Percentiles rank a stretch among this genome's conserved stretches.
These are phyloP conservation scores for Farysia itapuensis DNA, from an alignment of 1,284 basidiomycete species.

Conservation along the genomic window DNA sequence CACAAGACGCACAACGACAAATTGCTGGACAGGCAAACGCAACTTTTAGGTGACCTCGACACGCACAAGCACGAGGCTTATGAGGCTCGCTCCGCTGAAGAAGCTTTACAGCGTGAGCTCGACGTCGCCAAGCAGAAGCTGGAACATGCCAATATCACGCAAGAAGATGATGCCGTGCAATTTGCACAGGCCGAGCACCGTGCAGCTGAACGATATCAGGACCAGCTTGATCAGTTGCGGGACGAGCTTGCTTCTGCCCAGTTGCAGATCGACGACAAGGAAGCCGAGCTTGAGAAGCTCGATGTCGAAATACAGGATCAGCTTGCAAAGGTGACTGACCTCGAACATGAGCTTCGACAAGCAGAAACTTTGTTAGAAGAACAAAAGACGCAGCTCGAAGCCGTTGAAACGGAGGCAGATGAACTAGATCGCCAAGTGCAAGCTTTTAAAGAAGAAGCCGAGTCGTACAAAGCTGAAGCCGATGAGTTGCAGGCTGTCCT, in stretches of 20 bases:
- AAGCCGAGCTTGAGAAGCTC: constrained; percentile 48
- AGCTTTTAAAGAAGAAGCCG: constrained; percentile 54
- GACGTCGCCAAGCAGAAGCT: constrained; percentile 39
- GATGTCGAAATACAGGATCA: constrained; percentile 40
- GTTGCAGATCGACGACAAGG: constrained; percentile 47
- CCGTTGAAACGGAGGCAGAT: constrained; percentile 34
- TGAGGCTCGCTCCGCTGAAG: constrained; percentile 32
- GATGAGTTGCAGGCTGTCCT: constrained; percentile 37
- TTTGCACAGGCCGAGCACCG: constrained; percentile 28
- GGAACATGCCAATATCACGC: constrained; percentile 40
- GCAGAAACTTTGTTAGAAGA: constrained; percentile 32
- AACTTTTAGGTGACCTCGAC: constrained; percentile 39
- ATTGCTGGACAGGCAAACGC: constrained; percentile 38
- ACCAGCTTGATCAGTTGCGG: constrained; percentile 38
- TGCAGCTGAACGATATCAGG: constrained; percentile 33
- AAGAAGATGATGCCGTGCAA: constrained; percentile 33
- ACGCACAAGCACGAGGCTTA: constrained; percentile 41
- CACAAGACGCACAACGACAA: constrained; percentile 39
- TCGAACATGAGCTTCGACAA: constrained; percentile 47
- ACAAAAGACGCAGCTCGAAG: constrained; percentile 63
- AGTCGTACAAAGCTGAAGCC: constrained; percentile 27
- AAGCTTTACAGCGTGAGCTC: constrained; percentile 35
- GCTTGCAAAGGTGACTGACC: constrained; percentile 34
- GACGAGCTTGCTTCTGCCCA: constrained; percentile 54
- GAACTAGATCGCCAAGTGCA: constrained; percentile 37